Evolutionary conservation across 441 rosid species (phyloP), one percentile per base, ranked within the genome.

Genomic region (Erodium moschatum): DNA sequence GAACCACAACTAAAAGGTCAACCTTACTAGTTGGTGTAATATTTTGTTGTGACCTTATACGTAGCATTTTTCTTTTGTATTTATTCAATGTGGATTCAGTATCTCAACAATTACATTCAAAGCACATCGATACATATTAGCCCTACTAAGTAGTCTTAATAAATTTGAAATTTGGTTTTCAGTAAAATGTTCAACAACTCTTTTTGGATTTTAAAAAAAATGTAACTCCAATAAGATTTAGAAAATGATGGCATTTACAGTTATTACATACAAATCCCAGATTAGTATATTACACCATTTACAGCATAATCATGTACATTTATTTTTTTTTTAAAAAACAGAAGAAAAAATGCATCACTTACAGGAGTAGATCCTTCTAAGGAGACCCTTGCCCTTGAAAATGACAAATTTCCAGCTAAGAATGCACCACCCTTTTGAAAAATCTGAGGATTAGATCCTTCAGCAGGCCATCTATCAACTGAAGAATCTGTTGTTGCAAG

Each of bases 321-420:
- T 35, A 3, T 5, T 48, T 9, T 5, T 5, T 35, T 0, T 5
- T 48, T 9, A 72, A 40, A 54, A 56, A 58, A 66, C 40, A 13
- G 33, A 33, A 29, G 9, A 35, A 35, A 35, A 35, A 15, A 21
- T 52, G 11, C n/a, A 70, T 69, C 72, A 84, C 97, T 87, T 85
- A 96, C 99, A 1, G 89, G 96, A 20, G 85, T 86, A 72, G 89
- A 84, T 78, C 98, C 98, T 87, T 96, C 99, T 70, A 96, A 81
- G 27, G 99, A 96, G 74, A 86, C 90, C 79, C 98, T 88, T 66
- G 97, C 96, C 85, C 99, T 92, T 54, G 97, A 85, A 83, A 92
- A 96, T 18, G 97, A 92, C 76, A 96, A 82, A 76, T 92, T 96
- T 76, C 99, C 99, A 72, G 98, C 98, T 81, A 96, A 82, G 77